Conservation (phyloP, 2,329 filamentous ascomycete species). For the Phialemoniopsis sp. region DNA sequence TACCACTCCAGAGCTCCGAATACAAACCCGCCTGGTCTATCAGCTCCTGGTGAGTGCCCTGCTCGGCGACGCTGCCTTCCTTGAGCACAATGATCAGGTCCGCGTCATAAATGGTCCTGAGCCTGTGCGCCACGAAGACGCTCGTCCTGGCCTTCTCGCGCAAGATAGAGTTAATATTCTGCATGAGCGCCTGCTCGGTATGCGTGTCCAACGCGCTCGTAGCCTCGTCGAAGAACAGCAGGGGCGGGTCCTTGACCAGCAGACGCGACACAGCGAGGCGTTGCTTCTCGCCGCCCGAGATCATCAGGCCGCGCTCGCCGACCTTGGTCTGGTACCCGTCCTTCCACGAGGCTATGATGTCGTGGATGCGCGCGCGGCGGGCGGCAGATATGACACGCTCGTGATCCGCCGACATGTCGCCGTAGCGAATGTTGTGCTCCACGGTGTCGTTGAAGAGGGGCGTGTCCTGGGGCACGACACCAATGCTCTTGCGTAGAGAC, state of each 20-base stretch:
- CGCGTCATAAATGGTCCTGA: conserved; percentile 90
- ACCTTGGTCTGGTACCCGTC: conserved; percentile 91
- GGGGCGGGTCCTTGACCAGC: conserved; percentile 30
- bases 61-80: conserved; percentile 80
- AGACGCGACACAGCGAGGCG: conserved; percentile 44
- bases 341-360: conserved; percentile 74
- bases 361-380: conserved; percentile 77
- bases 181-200: conserved; percentile 83
- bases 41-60: conserved; percentile 80
- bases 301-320: conserved; percentile 38
- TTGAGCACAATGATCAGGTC: conserved; percentile 89
- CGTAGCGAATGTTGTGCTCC: conserved; percentile 92
- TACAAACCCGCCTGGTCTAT: conserved; percentile 78
- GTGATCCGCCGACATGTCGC: conserved; percentile 67
- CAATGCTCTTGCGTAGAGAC: conserved; percentile 79
- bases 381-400: conserved; percentile 76
- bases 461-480: conserved; percentile 95
- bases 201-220: conserved; percentile 37
- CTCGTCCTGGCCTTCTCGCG: conserved; percentile 86
- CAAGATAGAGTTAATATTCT: conserved; percentile 89
- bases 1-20: conserved; percentile 75
- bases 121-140: conserved; percentile 88
- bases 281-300: conserved; percentile 54
- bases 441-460: conserved; percentile 97
- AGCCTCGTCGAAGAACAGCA: conserved; percentile 26